Percentiles rank a stretch among this genome's conserved stretches.
Evolutionary conservation across 2,329 filamentous ascomycete genomes (phyloP).

Genomic region (Periglandula ipomoeae): DNA sequence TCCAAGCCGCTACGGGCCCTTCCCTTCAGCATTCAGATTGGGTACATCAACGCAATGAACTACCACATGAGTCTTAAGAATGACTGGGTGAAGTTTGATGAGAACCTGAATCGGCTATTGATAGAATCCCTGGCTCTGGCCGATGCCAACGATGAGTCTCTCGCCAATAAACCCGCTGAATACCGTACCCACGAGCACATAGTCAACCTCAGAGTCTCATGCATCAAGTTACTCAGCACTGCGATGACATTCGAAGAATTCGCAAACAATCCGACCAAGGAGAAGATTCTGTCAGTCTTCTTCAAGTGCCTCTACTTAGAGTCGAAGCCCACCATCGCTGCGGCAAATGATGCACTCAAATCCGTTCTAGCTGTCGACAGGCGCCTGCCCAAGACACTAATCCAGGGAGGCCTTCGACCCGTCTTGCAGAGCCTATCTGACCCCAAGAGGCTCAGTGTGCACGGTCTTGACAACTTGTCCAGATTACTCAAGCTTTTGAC

Average conservation of each 20-base stretch:
- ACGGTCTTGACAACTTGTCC: conserved; percentile 84
- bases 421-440: conserved; percentile 97
- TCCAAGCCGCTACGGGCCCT: conserved; percentile 88
- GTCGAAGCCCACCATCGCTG: conserved; percentile 83
- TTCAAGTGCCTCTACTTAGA: conserved; percentile 97
- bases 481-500: conserved; percentile 84
- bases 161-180: conserved; percentile 87
- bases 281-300: conserved; percentile 83
- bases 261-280: conserved; percentile 57
- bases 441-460: conserved; percentile 77
- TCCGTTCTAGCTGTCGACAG: conserved; percentile 80
- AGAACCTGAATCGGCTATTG: conserved; percentile 78
- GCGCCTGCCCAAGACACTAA: conserved; percentile 87
- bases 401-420: conserved; percentile 87
- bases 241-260: conserved; percentile 93
- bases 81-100: conserved; percentile 85
- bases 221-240: conserved; percentile 84
- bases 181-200: conserved; percentile 95
- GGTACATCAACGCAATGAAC: conserved; percentile 95
- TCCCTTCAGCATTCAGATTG: conserved; percentile 91
- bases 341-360: conserved; percentile 83
- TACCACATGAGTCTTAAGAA: conserved; percentile 87
- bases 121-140: conserved; percentile 91
- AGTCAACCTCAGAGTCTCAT: conserved; percentile 82
- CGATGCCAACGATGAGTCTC: conserved; percentile 85